These are phyloP conservation scores for Elsinoe fawcettii DNA, from an alignment of 2,329 filamentous ascomycete genomes.

Conservation along the genomic window DNA sequence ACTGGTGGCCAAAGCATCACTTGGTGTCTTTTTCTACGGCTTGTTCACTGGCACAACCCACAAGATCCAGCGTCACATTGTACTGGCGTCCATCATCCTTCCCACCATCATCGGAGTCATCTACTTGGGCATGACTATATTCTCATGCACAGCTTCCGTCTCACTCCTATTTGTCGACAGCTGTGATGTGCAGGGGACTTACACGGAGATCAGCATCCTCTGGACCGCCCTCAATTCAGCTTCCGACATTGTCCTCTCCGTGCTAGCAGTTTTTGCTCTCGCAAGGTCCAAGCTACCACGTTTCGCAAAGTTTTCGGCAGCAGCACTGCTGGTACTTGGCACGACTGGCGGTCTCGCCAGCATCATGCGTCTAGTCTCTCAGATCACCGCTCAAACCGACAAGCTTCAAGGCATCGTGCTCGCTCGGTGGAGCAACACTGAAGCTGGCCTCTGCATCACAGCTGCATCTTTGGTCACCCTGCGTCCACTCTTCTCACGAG, in stretches of 20 bases:
- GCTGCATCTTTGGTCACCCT: constrained; percentile 10
- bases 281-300: background rate
- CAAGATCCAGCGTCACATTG: background rate
- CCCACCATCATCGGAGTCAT: background rate
- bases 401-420: background rate
- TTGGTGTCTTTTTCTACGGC: background rate
- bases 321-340: background rate
- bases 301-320: constrained; percentile 3
- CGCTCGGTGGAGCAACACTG: constrained; percentile 7
- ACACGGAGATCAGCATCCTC: constrained; percentile 24
- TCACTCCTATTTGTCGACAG: constrained; percentile 5
- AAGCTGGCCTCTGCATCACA: constrained; percentile 9
- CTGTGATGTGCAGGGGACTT: background rate
- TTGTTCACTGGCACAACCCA: background rate
- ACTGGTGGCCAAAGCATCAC: background rate
- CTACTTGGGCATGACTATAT: constrained; percentile 1
- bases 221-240: constrained; percentile 11
- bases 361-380: constrained; percentile 6
- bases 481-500: constrained; percentile 2
- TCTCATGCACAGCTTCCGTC: background rate
- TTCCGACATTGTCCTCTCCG: background rate
- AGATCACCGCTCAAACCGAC: background rate
- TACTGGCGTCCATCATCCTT: background rate
- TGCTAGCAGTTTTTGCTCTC: background rate
- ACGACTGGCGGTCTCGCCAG: background rate